A percentile compares a stretch with the other conserved stretches of the same genome.
These are phyloP conservation scores for Aegilops longissima DNA, from an alignment of 176 grass and related monocot genomes.

Conservation along the genomic window DNA sequence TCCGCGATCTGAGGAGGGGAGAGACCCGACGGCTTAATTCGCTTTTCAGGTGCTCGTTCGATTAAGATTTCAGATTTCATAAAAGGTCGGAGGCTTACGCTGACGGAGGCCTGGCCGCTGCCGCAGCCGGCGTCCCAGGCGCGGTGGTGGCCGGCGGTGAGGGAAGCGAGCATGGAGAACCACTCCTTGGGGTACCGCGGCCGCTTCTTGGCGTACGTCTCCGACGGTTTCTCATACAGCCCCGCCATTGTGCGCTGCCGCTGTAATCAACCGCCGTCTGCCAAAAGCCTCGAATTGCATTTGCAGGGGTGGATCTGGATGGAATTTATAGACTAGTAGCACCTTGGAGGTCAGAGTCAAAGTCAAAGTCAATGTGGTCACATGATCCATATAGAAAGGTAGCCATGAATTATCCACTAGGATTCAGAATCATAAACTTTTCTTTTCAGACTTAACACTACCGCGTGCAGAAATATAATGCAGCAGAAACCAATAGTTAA, in stretches of 20 bases:
- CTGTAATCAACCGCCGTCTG: background rate
- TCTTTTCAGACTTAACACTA: background rate
- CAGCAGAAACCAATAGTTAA: background rate
- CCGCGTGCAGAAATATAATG: slow-evolving; percentile 6
- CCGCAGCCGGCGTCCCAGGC: slow-evolving; percentile 68
- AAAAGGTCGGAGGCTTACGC: slow-evolving; percentile 28
- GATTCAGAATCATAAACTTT: background rate
- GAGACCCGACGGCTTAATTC: background rate
- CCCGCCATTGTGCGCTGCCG: slow-evolving; percentile 40
- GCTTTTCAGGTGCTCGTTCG: background rate
- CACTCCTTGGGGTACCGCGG: slow-evolving; percentile 59
- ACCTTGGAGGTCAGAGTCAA: background rate
- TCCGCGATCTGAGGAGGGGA: slow-evolving; percentile 41
- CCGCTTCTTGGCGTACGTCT: slow-evolving; percentile 49
- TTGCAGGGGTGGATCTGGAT: slow-evolving; percentile 4
- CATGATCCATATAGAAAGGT: background rate
- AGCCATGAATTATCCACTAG: slow-evolving; percentile 21
- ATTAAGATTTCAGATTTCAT: background rate
- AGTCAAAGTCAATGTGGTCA: slow-evolving; percentile 37
- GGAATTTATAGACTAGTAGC: slow-evolving; percentile 21
- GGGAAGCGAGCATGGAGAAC: slow-evolving; percentile 53
- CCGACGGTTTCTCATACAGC: slow-evolving; percentile 38
- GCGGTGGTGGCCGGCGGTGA: slow-evolving; percentile 43
- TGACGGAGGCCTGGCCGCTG: slow-evolving; percentile 54
- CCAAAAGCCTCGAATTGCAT: slow-evolving; percentile 2